Percentiles rank a stretch among this genome's conserved stretches.
phyloP scores from a whole-genome alignment of 1,139 yeast genomes.

The Pichia kudriavzevii region DNA sequence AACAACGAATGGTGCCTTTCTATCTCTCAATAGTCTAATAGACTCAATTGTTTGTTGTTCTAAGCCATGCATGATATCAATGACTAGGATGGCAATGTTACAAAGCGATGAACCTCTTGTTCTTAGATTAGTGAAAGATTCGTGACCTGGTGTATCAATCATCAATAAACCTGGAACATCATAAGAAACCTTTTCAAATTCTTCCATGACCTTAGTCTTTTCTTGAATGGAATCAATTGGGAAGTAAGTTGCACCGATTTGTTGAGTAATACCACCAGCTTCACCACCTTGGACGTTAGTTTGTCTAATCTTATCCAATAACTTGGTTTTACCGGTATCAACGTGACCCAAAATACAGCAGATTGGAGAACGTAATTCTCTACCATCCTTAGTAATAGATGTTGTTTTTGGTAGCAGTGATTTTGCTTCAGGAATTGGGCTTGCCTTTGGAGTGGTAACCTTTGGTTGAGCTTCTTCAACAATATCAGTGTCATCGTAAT shows the following conservation, averaged over 20 bases:
- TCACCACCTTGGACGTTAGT: slow-evolving; percentile 99
- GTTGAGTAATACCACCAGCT: slow-evolving; percentile 99
- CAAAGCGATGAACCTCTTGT: slow-evolving; percentile 98
- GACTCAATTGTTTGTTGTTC: slow-evolving; percentile 97
- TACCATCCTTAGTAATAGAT: slow-evolving; percentile 18
- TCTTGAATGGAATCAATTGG: slow-evolving; percentile 89
- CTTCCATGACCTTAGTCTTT: slow-evolving; percentile 87
- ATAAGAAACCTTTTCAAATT: slow-evolving; percentile 74
- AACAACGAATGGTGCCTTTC: slow-evolving; percentile 96
- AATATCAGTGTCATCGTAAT: slow-evolving; percentile 18
- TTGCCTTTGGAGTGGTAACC: slow-evolving; percentile 11
- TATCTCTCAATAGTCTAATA: slow-evolving; percentile 80
- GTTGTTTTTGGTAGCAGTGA: slow-evolving; percentile 21
- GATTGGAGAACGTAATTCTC: slow-evolving; percentile 88
- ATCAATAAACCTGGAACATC: slow-evolving; percentile 96
- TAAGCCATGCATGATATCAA: slow-evolving; percentile 98
- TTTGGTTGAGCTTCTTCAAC: slow-evolving; percentile 17
- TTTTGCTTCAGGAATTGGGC: slow-evolving; percentile 9
- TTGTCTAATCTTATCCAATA: slow-evolving; percentile 94
- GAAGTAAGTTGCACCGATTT: slow-evolving; percentile 99
- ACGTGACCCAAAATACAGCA: slow-evolving; percentile 99
- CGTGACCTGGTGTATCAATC: slow-evolving; percentile 99
- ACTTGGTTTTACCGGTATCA: slow-evolving; percentile 98
- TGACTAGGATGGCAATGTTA: slow-evolving; percentile 96
- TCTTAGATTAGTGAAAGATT: slow-evolving; percentile 94